Conservation (phyloP, 768 basidiomycete species). For the Strobilomyces confusus region DNA sequence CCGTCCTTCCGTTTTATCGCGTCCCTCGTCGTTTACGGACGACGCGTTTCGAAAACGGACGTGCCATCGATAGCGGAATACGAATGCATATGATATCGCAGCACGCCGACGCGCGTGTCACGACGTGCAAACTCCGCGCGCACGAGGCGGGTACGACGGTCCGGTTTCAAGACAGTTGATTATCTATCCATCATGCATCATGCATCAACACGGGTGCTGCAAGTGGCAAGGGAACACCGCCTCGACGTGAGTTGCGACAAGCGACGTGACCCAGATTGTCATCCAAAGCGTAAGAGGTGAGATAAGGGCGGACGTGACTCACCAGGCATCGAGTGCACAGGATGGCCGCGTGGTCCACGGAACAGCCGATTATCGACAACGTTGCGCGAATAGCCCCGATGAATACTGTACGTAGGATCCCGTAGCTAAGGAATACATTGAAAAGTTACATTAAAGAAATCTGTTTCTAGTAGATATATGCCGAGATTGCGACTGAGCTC, state of each 20-base stretch:
- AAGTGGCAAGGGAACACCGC: neutral
- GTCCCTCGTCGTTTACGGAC: no score
- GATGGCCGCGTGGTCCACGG: neutral
- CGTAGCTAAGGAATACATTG: slow-evolving; percentile 23
- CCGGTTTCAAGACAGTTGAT: neutral
- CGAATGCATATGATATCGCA: neutral
- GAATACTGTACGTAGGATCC: slow-evolving; percentile 21
- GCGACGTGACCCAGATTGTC: neutral
- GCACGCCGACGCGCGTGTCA: neutral
- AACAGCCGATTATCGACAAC: neutral
- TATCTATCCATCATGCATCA: neutral
- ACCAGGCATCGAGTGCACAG: neutral
- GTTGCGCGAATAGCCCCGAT: slow-evolving; percentile 15
- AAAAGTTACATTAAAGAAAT: slow-evolving; percentile 21
- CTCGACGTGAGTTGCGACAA: neutral
- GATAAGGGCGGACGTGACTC: neutral
- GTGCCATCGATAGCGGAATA: no score
- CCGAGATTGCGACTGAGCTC: slow-evolving; percentile 15
- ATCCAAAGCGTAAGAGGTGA: neutral
- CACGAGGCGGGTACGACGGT: neutral
- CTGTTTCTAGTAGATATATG: slow-evolving; percentile 26
- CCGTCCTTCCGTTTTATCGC: no score
- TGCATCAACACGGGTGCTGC: neutral
- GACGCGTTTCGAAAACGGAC: no score
- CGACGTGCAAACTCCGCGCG: neutral